Percentiles rank a stretch among this genome's conserved stretches.
Conservation (phyloP, 768 basidiomycete species). For the Suillus tomentosus region DNA sequence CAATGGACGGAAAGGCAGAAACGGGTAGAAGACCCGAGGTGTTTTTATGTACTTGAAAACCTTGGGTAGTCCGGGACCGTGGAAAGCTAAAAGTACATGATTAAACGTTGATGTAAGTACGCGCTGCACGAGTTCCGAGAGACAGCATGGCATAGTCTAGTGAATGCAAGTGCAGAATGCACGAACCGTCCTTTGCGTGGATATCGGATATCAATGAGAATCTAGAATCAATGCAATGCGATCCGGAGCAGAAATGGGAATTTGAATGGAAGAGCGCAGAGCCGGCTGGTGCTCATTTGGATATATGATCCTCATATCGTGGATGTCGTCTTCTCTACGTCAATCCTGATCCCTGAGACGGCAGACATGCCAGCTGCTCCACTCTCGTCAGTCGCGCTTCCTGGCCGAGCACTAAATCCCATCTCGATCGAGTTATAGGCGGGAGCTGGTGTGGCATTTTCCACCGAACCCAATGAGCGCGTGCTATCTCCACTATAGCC, state of each 20-base stretch:
- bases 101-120: conserved; percentile 11
- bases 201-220: conserved; percentile 16
- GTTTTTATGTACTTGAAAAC: conserved; percentile 6
- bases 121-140: conserved; percentile 3
- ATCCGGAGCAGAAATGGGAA: conserved; percentile 20
- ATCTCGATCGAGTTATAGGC: conserved; percentile 48
- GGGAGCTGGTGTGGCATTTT: conserved; percentile 50
- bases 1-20: not conserved
- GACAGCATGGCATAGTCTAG: conserved; percentile 22
- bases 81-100: conserved; percentile 13
- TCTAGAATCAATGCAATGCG: conserved; percentile 29
- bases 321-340: conserved; percentile 61
- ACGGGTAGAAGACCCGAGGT: conserved; percentile 1
- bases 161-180: conserved; percentile 20
- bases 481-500: conserved; percentile 51
- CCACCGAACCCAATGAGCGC: conserved; percentile 33
- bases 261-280: conserved; percentile 6
- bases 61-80: conserved; percentile 6
- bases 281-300: not conserved
- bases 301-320: conserved; percentile 38
- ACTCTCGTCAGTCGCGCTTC: conserved; percentile 25
- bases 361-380: conserved; percentile 21
- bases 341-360: conserved; percentile 52
- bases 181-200: conserved; percentile 15
- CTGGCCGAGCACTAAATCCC: conserved; percentile 20